Base-by-base conservation (phyloP, 192 early-diverging fungal species). In the Mycoemilia scoparia region DNA sequence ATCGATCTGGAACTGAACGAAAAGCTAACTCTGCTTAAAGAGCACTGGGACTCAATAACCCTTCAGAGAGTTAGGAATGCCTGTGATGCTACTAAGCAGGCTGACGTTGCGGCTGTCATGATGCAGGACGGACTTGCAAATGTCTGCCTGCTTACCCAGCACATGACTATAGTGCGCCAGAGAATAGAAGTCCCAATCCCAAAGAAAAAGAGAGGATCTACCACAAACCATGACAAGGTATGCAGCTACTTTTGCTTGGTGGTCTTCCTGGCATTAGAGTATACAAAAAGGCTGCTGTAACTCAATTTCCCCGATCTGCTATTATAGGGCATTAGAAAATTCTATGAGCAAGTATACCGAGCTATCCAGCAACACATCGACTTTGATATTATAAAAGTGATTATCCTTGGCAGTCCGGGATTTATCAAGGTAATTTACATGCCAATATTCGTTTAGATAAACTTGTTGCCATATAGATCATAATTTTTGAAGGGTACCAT, bases 321-420 rank as follows among this genome's bases (percentile, higher is more conserved):
- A n/a, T n/a, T n/a, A n/a, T n/a, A n/a, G 71, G 82, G 78, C 12
- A 31, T 84, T 22, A 46, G 49, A 46, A 63, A 76, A 28, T 98
- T 98, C 54, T 98, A 77, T 54, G 86, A 92, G 12, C 87, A 93
- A 43, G 67, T 92, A 2, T 81, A 77, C 48, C 76, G 87, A 48
- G 80, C 74, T 0, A 82, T 98, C 34, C 51, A 85, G 40, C 70
- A 77, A 25, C 82, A 88, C 50, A 54, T 98, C 11, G 76, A 95
- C 52, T 90, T 98, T 67, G 69, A 74, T 27, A 64, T 98, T 29
- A 73, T 96, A 48, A 98, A 96, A 46, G 89, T 81, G n/a, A 64
- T 96, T 8, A 87, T 98, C 32, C 48, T 98, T 11, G 89, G 84
- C 23, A 93, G 89, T 50, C 95, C 95, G 18, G 95, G 91, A 21